Evolutionary conservation across 2,329 filamentous ascomycete genomes (phyloP), one percentile per base, ranked within the genome.

Genomic region (Xylariales sp.): DNA sequence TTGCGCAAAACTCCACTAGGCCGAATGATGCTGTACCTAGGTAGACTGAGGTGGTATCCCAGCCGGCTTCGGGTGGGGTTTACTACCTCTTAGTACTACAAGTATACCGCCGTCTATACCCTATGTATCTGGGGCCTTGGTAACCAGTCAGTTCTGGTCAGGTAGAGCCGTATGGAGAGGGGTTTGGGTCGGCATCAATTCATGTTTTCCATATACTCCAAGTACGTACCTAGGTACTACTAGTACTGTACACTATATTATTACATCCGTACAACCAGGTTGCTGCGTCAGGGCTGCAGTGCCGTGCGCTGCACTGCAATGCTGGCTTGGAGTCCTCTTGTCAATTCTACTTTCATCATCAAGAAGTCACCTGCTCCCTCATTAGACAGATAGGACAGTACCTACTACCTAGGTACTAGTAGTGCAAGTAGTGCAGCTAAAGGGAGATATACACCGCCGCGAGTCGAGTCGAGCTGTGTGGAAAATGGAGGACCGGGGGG

Each of bases 261-360:
- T 23, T 23, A 28, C n/a, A 41, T 14, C 23, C 12, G 48, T 28
- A 48, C 23, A 48, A 16, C 16, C 32, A 53, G 50, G 54, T 16
- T 32, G n/a, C 18, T 63, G 18, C 55, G 52, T 46, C 60, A 55
- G 60, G 60, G 23, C 23, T 23, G 23, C 23, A 23, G 23, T 23
- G 23, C 23, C 23, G 23, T 23, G 23, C 23, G 23, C 23, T 23
- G 23, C 60, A 55, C 43, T 14, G 41, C 30, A 39, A 3, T 6
- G 23, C 23, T 41, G 5, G 3, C 30, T 28, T 56, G 14, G 53
- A 56, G 23, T 45, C 53, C 23, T 32, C 39, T 41, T 14, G 6
- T 3, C 45, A 32, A 56, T 32, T 45, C 53, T 23, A 56, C 53
- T 45, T 30, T 45, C 53, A 43, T 56, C 23, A 28, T 23, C 23